Conservation (phyloP, 2,329 filamentous ascomycete genomes). For the Pseudocercospora pini-densiflorae region DNA sequence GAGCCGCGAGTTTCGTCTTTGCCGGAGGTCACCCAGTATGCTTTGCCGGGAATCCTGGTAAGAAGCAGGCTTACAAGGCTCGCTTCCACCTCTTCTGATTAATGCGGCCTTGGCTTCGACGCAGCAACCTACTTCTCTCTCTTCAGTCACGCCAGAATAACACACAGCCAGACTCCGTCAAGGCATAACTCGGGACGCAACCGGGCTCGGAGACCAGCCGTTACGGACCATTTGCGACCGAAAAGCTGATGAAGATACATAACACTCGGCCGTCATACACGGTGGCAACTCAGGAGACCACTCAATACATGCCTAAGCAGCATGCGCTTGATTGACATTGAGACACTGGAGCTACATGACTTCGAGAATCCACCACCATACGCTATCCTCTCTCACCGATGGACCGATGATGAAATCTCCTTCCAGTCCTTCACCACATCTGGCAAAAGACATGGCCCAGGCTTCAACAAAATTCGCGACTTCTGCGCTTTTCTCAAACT, state of each 20-base stretch:
- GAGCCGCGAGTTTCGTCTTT: neutral
- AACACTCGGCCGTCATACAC: neutral
- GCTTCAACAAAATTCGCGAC: slow-evolving; percentile 5
- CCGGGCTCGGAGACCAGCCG: neutral
- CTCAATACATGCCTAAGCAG: neutral
- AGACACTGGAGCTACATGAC: neutral
- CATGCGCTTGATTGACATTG: slow-evolving; percentile 8
- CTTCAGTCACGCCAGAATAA: neutral
- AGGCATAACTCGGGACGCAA: neutral
- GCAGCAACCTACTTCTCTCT: neutral
- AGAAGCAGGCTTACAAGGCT: slow-evolving; percentile 4
- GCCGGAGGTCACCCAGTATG: slow-evolving; percentile 1
- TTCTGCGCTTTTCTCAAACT: slow-evolving; percentile 5
- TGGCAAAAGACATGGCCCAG: neutral
- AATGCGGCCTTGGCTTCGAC: neutral
- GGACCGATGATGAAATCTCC: slow-evolving; percentile 14
- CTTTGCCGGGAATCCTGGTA: neutral
- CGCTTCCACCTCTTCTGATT: neutral
- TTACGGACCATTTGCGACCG: neutral
- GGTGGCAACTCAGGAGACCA: neutral
- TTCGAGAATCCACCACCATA: slow-evolving; percentile 7
- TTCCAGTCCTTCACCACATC: slow-evolving; percentile 7
- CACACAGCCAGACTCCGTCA: neutral
- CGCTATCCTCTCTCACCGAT: slow-evolving; percentile 22
- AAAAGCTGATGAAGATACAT: neutral